Conservation (phyloP, 1,284 basidiomycete genomes). For the Gomphus sp. region DNA sequence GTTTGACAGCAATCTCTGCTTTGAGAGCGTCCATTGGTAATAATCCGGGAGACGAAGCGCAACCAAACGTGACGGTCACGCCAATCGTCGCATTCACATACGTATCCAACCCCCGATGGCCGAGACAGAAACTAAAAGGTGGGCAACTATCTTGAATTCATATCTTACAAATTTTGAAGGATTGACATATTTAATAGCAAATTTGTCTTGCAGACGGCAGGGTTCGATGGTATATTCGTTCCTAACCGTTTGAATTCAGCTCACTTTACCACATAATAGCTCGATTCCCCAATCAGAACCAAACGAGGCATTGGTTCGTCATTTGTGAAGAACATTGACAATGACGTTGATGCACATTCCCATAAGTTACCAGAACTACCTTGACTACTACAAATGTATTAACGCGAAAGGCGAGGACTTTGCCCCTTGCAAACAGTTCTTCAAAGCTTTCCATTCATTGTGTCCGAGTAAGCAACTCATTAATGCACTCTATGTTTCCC, state of each 20-base stretch:
- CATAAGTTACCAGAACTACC: slow-evolving; percentile 86
- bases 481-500: slow-evolving; percentile 6
- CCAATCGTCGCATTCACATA: slow-evolving; percentile 1
- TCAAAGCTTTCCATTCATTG: slow-evolving; percentile 90
- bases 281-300: slow-evolving; percentile 94
- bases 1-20: slow-evolving; percentile 82
- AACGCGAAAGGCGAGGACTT: slow-evolving; percentile 97
- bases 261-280: slow-evolving; percentile 33
- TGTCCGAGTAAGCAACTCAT: slow-evolving; percentile 80
- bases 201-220: slow-evolving; percentile 78
- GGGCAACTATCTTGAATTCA: slow-evolving; percentile 38
- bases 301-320: slow-evolving; percentile 85
- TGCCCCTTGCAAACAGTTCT: slow-evolving; percentile 98
- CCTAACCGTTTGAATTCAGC: slow-evolving; percentile 1
- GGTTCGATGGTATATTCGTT: slow-evolving; percentile 63
- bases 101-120: slow-evolving; percentile 38
- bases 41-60: background rate
- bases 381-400: slow-evolving; percentile 97
- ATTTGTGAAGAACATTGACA: slow-evolving; percentile 3
- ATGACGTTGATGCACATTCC: background rate
- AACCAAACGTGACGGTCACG: slow-evolving; percentile 1
- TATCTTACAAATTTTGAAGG: background rate
- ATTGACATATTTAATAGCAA: slow-evolving; percentile 38
- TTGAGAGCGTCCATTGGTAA: slow-evolving; percentile 73
- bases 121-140: slow-evolving; percentile 30